Evolutionary conservation across 208 protist genomes (phyloP).

Genomic region (Angomonas ambiguus): DNA sequence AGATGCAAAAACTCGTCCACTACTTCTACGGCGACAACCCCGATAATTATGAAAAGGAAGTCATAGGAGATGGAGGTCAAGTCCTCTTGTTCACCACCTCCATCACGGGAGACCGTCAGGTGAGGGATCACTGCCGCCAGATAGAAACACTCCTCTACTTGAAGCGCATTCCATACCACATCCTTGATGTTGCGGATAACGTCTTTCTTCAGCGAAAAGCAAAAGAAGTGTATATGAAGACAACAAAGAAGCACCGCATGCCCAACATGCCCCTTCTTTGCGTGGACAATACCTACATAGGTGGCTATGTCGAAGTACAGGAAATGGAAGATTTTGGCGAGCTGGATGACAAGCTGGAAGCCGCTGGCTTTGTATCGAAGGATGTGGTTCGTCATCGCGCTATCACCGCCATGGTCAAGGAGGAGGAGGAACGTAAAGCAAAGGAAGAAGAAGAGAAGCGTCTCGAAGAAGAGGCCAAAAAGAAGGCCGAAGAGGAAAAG

Average conservation of each 20-base stretch:
- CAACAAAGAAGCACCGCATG: slow-evolving; percentile 20
- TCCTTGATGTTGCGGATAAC: slow-evolving; percentile 66
- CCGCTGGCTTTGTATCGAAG: slow-evolving; percentile 23
- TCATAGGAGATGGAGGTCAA: slow-evolving; percentile 25
- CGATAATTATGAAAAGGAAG: slow-evolving; percentile 30
- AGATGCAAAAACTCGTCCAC: slow-evolving; percentile 18
- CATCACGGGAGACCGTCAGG: slow-evolving; percentile 55
- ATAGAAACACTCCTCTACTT: slow-evolving; percentile 60
- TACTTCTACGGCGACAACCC: slow-evolving; percentile 45
- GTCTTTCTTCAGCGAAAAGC: slow-evolving; percentile 37
- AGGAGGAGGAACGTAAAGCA: slow-evolving; percentile 2
- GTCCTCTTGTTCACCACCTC: slow-evolving; percentile 65
- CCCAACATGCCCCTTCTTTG: slow-evolving; percentile 49
- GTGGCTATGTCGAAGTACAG: slow-evolving; percentile 52
- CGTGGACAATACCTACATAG: slow-evolving; percentile 50
- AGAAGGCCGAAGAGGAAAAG: not conserved
- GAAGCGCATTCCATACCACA: slow-evolving; percentile 60
- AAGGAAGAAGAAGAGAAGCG: slow-evolving; percentile 1
- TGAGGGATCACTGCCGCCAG: slow-evolving; percentile 44
- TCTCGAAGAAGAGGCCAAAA: slow-evolving; percentile 6
- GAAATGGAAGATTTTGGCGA: slow-evolving; percentile 63
- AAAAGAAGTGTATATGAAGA: slow-evolving; percentile 28
- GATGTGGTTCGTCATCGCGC: not conserved
- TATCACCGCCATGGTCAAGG: slow-evolving; percentile 3
- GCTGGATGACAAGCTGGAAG: slow-evolving; percentile 36